These are phyloP conservation scores for Metschnikowia noctiluminum DNA, from an alignment of 805 yeast species.

Conservation along the genomic window DNA sequence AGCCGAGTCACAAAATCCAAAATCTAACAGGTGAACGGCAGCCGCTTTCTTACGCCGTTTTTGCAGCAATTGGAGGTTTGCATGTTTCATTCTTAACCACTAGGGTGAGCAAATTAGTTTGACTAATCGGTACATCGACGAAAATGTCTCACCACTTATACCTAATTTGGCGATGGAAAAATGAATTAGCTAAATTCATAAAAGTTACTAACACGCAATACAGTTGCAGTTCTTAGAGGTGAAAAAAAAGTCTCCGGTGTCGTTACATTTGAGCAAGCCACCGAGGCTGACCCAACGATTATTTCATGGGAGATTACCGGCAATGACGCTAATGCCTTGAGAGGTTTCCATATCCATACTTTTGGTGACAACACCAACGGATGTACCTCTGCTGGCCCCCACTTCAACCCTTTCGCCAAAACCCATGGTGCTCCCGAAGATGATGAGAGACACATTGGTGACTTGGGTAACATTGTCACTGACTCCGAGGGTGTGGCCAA, in stretches of 20 bases:
- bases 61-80: slow-evolving; percentile 6
- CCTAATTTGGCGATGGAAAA: not conserved
- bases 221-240: slow-evolving; percentile 95
- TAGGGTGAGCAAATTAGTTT: slow-evolving; percentile 15
- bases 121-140: slow-evolving; percentile 4
- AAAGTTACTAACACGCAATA: slow-evolving; percentile 14
- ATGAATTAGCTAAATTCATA: not conserved
- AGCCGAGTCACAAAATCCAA: not conserved
- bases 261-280: slow-evolving; percentile 80
- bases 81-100: slow-evolving; percentile 10
- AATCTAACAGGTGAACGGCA: not conserved
- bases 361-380: slow-evolving; percentile 99
- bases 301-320: slow-evolving; percentile 87
- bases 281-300: slow-evolving; percentile 80
- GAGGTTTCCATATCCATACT: slow-evolving; percentile 98
- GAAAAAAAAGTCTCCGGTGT: slow-evolving; percentile 86
- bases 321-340: slow-evolving; percentile 78
- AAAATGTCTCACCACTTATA: not conserved
- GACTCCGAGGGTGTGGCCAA: slow-evolving; percentile 87
- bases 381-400: slow-evolving; percentile 98
- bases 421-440: slow-evolving; percentile 92
- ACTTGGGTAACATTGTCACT: slow-evolving; percentile 89
- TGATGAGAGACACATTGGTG: slow-evolving; percentile 85
- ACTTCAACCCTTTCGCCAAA: slow-evolving; percentile 86
- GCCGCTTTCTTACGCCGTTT: not conserved